Base-by-base conservation (phyloP, 139 green algal species). In the Bryopsis sp. region DNA sequence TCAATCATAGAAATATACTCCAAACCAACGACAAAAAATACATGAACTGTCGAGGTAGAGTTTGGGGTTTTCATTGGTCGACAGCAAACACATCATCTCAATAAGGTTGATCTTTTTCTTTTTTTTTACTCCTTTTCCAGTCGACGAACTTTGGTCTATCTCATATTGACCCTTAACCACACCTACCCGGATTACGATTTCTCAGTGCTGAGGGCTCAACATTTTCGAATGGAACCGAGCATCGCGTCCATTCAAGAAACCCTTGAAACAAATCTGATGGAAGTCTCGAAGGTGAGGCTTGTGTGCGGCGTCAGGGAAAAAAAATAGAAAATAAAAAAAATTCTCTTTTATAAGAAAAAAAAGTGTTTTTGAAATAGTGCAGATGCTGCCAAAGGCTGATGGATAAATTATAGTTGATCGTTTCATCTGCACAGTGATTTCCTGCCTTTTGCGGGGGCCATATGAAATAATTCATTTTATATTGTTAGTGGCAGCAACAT, bases 111-210 rank as follows among this genome's bases (percentile, higher is more conserved):
- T 64, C 57, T 15, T 8, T 26, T 64, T 8, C 3, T 58, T 22
- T 29, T 37, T 22, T 8, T 43, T 3, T 46, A 36, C 2, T 38
- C 6, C 29, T 39, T n/a, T 11, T 67, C 68, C 79, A 95, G 86
- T 61, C 88, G 94, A 38, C 93, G 89, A 78, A 99, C 94, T 0
- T 79, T 99, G n/a, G 92, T 98, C 38, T 97, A 97, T 81, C 84
- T 99, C 22, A 98, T 99, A 72, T 81, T 98, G 37, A 98, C 93
- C 6, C 81, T 99, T 6, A 98, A 99, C 78, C 90, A 99, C 72
- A 90, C 92, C 39, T 99, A 97, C 78, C 92, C 93, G 0, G 92
- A 96, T 80, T 96, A 97, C 73, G 92, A 97, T 81, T 97, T 97
- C 83, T 90, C 77, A 58, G 79, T 81, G 60, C 78, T 97, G 71